phyloP scores from a whole-genome alignment of 1,139 yeast genomes.

The Kodamaea alishanica region DNA sequence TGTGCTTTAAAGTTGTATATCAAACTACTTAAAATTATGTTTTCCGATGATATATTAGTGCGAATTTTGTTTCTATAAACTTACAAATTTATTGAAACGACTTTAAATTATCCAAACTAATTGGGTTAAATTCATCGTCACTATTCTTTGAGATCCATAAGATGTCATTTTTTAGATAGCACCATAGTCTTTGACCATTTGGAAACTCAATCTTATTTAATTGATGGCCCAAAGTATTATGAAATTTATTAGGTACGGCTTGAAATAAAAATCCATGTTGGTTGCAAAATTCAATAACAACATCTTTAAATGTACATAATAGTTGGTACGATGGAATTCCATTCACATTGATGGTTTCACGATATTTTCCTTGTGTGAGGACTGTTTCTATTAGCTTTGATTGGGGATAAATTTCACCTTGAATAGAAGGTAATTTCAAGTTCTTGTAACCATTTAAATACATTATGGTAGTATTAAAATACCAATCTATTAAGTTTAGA shows the following conservation, averaged over 20 bases:
- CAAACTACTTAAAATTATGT: too few species aligned
- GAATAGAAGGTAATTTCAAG: conserved; percentile 16
- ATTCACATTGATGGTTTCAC: conserved; percentile 11
- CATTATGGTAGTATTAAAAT: conserved; percentile 18
- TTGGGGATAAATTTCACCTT: conserved; percentile 14
- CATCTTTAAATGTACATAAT: conserved; percentile 36
- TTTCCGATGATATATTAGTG: too few species aligned
- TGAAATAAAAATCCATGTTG: conserved; percentile 23
- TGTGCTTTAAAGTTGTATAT: too few species aligned
- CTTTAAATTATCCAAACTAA: conserved; percentile 19
- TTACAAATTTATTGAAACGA: too few species aligned
- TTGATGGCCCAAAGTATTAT: conserved; percentile 23
- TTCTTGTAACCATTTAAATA: conserved; percentile 7
- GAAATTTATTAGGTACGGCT: conserved; percentile 15
- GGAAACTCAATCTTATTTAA: conserved; percentile 17
- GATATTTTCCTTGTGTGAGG: conserved; percentile 1
- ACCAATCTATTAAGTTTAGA: conserved; percentile 22
- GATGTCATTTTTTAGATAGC: conserved; percentile 34
- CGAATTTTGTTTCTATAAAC: too few species aligned
- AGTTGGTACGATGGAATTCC: conserved; percentile 33
- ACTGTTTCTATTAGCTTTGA: conserved; percentile 1
- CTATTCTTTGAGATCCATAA: conserved; percentile 21
- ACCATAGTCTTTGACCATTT: conserved; percentile 12
- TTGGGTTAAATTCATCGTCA: conserved; percentile 20
- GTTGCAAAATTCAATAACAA: conserved; percentile 30